Evolutionary conservation across 805 yeast genomes (phyloP), one percentile per base, ranked within the genome.

Genomic region (Starmerella scarabaei): DNA sequence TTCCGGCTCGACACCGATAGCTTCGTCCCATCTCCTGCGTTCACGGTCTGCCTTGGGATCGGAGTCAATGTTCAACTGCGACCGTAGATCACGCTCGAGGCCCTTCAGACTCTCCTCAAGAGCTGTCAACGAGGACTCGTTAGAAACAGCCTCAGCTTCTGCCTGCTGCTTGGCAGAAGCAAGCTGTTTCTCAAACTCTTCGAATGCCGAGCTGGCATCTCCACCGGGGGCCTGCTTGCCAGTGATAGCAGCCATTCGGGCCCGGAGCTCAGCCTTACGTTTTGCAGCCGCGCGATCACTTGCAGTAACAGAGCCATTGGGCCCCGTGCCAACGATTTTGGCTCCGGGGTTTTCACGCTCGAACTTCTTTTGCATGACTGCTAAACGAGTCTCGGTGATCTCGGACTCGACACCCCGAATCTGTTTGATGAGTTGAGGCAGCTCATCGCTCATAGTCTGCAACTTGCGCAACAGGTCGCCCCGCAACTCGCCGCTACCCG

Each of bases 241-340:
- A 0, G 96, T 86, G 53, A 88, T 69, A 3, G 88, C 83, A 21
- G 94, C 93, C 93, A 88, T 85, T 50, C 94, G 72, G 37, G 86
- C 81, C 47, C 77, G 75, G 51, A 91, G 66, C 41, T 76, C 62
- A 30, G 88, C 93, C 54, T 80, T 79, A 31, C 82, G 77, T 50
- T 72, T 77, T 30, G 88, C 91, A 52, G 80, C 80, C 47, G 80
- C 72, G 44, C 80, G 71, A 56, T 86, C 96, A 12, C 74, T 61
- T 20, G 82, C 95, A 3, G 96, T 86, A 7, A 84, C 72, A 44
- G 75, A 74, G 23, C 96, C 96, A 53, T 79, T 75, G 35, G 84
- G 79, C 6, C 96, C 97, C 5, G 91, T 73, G 4, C 95, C 96
- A 21, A 68, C 65, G 36, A 79, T 68, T 60, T 84, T 68, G 3